Evolutionary conservation across 2,329 filamentous ascomycete species (phyloP).

Genomic region (Fusarium subtropicale): DNA sequence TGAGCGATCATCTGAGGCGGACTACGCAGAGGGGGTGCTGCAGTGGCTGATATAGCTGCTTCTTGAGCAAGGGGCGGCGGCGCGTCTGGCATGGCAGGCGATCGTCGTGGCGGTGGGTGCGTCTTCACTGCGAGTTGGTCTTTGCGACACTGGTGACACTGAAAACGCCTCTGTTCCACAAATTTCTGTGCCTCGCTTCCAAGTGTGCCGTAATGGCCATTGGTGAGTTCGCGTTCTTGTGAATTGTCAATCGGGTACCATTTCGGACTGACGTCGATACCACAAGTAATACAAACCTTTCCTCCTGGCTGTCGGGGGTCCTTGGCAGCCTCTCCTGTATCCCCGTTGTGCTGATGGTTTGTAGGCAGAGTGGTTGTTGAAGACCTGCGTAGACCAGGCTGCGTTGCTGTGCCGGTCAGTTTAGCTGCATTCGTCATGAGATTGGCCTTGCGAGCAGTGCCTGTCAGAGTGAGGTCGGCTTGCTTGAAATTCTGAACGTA

Average conservation of each 20-base stretch:
- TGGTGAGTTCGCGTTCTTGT: conserved; percentile 64
- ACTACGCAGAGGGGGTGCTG: conserved; percentile 46
- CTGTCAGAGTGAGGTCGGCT: conserved; percentile 88
- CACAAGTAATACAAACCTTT: conserved; percentile 72
- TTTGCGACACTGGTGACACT: conserved; percentile 81
- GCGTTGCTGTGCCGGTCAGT: conserved; percentile 53
- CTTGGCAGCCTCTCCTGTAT: conserved; percentile 44
- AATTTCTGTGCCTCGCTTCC: conserved; percentile 70
- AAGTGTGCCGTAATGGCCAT: conserved; percentile 62
- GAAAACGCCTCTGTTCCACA: conserved; percentile 70
- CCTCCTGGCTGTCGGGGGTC: conserved; percentile 56
- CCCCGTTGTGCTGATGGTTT: conserved; percentile 43
- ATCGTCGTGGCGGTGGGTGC: conserved; percentile 38
- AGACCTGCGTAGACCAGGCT: conserved; percentile 61
- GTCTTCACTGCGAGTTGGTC: conserved; percentile 59
- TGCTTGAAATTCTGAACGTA: conserved; percentile 94
- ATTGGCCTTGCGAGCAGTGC: conserved; percentile 92
- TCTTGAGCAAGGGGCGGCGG: conserved; percentile 33
- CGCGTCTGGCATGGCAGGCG: conserved; percentile 39
- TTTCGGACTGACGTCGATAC: conserved; percentile 77
- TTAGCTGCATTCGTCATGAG: conserved; percentile 75
- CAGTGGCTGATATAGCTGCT: conserved; percentile 33
- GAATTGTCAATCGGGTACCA: conserved; percentile 73
- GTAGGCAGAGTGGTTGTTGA: conserved; percentile 62
- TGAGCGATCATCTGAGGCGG: conserved; percentile 47